Percentiles rank a stretch among this genome's conserved stretches.
These are phyloP conservation scores for Epichloe hybrida DNA, from an alignment of 2,329 filamentous ascomycete species.

Conservation along the genomic window DNA sequence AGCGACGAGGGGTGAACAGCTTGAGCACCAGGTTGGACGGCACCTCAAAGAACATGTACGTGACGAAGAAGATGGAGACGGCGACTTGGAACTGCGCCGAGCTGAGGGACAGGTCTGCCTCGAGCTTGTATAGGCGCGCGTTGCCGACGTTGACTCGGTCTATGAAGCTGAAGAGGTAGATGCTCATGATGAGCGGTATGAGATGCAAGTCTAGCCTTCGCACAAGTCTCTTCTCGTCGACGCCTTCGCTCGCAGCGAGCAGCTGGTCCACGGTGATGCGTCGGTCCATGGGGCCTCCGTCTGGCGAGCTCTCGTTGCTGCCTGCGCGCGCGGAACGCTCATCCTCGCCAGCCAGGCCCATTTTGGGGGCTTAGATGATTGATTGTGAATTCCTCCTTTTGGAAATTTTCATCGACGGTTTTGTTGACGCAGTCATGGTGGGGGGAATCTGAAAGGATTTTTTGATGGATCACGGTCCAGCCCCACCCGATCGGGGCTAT, in stretches of 20 bases:
- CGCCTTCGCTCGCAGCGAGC: constrained; percentile 5
- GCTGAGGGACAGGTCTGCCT: constrained; percentile 46
- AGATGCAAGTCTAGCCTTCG: constrained; percentile 51
- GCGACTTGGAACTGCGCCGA: constrained; percentile 55
- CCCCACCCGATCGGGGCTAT: not conserved
- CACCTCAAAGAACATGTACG: constrained; percentile 48
- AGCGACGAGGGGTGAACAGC: constrained; percentile 46
- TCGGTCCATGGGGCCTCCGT: not conserved
- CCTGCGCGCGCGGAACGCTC: not conserved
- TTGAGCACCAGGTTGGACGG: constrained; percentile 53
- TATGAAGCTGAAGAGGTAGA: constrained; percentile 65
- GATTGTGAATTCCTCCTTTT: too few species aligned
- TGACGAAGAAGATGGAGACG: constrained; percentile 55
- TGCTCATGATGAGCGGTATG: constrained; percentile 51
- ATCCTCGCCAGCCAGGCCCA: not conserved
- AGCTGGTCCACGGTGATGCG: constrained; percentile 8
- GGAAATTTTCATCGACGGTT: too few species aligned
- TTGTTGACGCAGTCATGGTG: not conserved
- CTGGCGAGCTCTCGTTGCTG: not conserved
- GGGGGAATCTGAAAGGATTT: not conserved
- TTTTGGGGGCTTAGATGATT: not conserved
- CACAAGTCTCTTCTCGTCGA: constrained; percentile 41
- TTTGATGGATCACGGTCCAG: not conserved
- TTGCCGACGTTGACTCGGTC: constrained; percentile 66
- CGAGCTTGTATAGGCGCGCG: constrained; percentile 51